These are phyloP conservation scores for Ophiostoma populinum DNA, from an alignment of 2,329 filamentous ascomycete genomes.

Conservation along the genomic window DNA sequence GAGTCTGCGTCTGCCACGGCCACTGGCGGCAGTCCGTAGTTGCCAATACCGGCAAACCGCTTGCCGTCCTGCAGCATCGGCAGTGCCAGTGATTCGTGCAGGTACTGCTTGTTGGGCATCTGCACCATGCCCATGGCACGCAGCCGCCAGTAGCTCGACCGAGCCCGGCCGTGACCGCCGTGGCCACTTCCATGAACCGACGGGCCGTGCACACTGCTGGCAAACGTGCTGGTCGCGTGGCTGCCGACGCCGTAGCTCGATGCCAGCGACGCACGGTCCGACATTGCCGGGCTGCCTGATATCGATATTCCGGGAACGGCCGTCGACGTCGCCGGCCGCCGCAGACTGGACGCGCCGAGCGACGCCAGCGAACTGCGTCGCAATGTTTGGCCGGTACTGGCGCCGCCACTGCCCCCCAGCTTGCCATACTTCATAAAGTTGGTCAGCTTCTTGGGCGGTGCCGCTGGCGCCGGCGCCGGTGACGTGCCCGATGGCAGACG, in stretches of 20 bases:
- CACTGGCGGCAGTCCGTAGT: slow-evolving; percentile 18
- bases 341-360: neutral
- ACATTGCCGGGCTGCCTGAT: neutral
- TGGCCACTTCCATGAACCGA: neutral
- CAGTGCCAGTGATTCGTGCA: slow-evolving; percentile 27
- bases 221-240: neutral
- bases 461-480: neutral
- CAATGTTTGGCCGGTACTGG: too few relatives aligned
- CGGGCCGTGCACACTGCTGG: neutral
- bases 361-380: too few relatives aligned
- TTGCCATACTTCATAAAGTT: slow-evolving; percentile 10
- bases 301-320: too few relatives aligned
- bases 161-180: neutral
- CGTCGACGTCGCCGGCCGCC: neutral
- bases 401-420: neutral
- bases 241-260: neutral
- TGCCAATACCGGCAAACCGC: slow-evolving; percentile 21
- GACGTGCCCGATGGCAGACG: slow-evolving; percentile 5
- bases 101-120: slow-evolving; percentile 16
- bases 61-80: slow-evolving; percentile 25
- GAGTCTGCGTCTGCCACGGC: slow-evolving; percentile 1
- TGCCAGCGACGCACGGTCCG: neutral
- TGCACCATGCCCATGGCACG: slow-evolving; percentile 26
- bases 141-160: slow-evolving; percentile 22
- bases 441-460: slow-evolving; percentile 6